Base-by-base conservation (phyloP, 345 rosid species). In the Bretschneidera sinensis region DNA sequence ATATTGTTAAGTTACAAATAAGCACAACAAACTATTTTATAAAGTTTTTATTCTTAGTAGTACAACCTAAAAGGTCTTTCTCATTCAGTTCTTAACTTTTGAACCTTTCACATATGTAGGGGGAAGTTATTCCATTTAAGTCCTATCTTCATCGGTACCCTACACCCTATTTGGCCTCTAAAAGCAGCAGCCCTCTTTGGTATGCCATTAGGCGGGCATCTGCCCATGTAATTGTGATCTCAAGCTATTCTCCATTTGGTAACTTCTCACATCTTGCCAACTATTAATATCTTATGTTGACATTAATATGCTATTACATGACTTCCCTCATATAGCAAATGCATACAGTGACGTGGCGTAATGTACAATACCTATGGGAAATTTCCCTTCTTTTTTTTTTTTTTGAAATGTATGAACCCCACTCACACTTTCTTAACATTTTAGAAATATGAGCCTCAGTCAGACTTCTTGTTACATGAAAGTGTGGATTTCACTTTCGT, bases 231-330 rank as follows among this genome's bases (percentile, higher is more conserved):
- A 88, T 94, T 61, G 91, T 86, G 71, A 79, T 90, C 71, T 94
- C 97, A 55, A 87, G 97, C 85, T 94, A 94, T 80, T 94, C 99
- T 50, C 80, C 99, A 43, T 94, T 83, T 64, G 97, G 97, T 94
- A 90, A 83, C 17, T 69, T 73, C 55, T 33, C 25, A 20, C 18
- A 43, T 24, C 65, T 64, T 49, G 18, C 43, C 47, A 56, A 28
- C 35, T 58, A 48, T 60, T 66, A 15, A 51, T 51, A 54, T 58
- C 11, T 61, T 60, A 39, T 17, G 15, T 43, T 35, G 13, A 15
- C 3, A 21, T 48, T 53, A 39, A 39, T 39, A 39, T 14, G 4
- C 45, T 13, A 28, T 8, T 28, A 2, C 5, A 28, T 28, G 33
- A 28, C 8, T 28, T 28, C 8, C 33, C 8, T 8, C 33, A n/a